Evolutionary conservation across 257 asterid genomes (phyloP), one percentile per base, ranked within the genome.

Genomic region (Cruciata laevipes): DNA sequence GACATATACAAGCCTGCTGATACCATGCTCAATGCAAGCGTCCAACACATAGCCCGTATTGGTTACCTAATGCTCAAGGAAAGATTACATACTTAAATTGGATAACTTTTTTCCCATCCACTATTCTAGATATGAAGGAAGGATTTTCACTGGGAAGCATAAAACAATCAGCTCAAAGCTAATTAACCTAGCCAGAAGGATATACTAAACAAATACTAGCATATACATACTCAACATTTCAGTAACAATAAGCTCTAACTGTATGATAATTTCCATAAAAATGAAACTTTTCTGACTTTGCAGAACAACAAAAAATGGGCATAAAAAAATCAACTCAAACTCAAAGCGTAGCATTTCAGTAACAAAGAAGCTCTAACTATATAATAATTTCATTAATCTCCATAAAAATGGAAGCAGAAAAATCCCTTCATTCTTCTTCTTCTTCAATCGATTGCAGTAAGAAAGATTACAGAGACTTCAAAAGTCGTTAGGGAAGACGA

Each of bases 11-110:
- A 94, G 95, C 75, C 99, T 84, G 35, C 71, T 68, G 74, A 88
- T 78, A 33, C 88, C 95, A 74, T 68, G 80, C 38, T 90, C 87
- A 30, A 87, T 70, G 78, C 99, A 94, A 79, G 97, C 82, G 75
- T 90, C 96, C 78, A 94, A 59, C 31, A 94, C 68, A 69, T 82
- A 88, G 75, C 92, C n/a, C n/a, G n/a, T n/a, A n/a, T n/a, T 85
- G 35, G 99, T 90, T 25, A 97, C 99, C 81, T 87, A 61, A 90
- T 86, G 69, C 90, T 90, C 21, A 94, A 94, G 74, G 97, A 97
- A 23, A 94, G 96, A 63, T 31, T 5, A 35, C n/a, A 23, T 3
- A 24, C 49, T 32, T 12, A 40, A 18, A 62, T 9, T n/a, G 8
- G 27, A 32, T 13, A 11, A 6, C 13, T 63, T 63, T 21, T 7